Conservation (phyloP, 805 yeast species). For the Kuraishia piskuri region DNA sequence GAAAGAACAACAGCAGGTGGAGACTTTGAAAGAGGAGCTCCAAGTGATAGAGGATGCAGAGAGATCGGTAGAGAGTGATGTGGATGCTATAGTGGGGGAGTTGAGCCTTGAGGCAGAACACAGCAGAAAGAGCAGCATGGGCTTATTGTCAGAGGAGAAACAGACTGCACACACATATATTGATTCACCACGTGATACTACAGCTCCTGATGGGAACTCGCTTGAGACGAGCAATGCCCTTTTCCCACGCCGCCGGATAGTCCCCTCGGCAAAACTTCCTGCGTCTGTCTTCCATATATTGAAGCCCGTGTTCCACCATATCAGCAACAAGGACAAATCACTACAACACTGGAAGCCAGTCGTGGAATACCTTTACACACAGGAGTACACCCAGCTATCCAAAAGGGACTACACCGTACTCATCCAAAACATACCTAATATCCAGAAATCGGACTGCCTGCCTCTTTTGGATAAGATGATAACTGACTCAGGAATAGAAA, state of each 20-base stretch:
- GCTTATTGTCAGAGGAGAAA: slow-evolving; percentile 4
- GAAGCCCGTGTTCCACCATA: slow-evolving; percentile 16
- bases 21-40: slow-evolving; percentile 12
- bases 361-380: slow-evolving; percentile 19
- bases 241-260: background rate
- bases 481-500: slow-evolving; percentile 21
- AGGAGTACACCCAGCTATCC: slow-evolving; percentile 27
- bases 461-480: slow-evolving; percentile 29
- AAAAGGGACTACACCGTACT: slow-evolving; percentile 26
- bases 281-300: slow-evolving; percentile 14
- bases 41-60: slow-evolving; percentile 10
- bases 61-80: slow-evolving; percentile 10
- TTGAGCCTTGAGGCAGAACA: slow-evolving; percentile 12
- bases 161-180: too few relatives aligned
- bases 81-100: slow-evolving; percentile 19
- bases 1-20: slow-evolving; percentile 10
- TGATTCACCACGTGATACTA: too few relatives aligned
- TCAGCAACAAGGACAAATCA: slow-evolving; percentile 28
- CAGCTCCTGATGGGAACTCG: too few relatives aligned
- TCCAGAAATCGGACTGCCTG: slow-evolving; percentile 24
- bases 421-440: slow-evolving; percentile 31
- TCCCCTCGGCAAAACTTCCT: background rate
- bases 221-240: background rate
- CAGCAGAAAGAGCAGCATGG: slow-evolving; percentile 6
- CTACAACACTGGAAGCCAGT: slow-evolving; percentile 41